Percentiles rank a stretch among this genome's conserved stretches.
Conservation (phyloP, 805 yeast genomes). For the Candida saitoana region DNA sequence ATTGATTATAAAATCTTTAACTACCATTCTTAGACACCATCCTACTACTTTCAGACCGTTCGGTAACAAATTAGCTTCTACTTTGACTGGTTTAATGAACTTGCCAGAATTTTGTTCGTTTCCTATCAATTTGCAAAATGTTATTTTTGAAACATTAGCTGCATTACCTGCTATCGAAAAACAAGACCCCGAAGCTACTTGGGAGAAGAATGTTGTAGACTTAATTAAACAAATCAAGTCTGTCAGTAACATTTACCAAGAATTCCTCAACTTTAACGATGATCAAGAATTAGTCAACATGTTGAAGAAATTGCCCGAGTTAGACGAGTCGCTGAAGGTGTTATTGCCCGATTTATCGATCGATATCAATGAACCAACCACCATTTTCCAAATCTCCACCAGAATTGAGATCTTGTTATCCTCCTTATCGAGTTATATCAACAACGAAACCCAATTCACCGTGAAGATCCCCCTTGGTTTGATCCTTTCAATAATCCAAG, state of each 20-base stretch:
- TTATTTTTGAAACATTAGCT: conserved; percentile 50
- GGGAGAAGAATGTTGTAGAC: conserved; percentile 45
- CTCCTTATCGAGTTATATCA: conserved; percentile 34
- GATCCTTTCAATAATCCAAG: conserved; percentile 48
- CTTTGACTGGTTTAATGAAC: conserved; percentile 34
- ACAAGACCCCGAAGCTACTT: conserved; percentile 42
- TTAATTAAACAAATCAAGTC: conserved; percentile 53
- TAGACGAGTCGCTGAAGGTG: conserved; percentile 17
- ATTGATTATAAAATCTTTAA: conserved; percentile 31
- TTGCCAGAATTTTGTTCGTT: conserved; percentile 33
- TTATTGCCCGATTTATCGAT: conserved; percentile 48
- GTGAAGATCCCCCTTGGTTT: conserved; percentile 63
- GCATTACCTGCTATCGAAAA: conserved; percentile 55
- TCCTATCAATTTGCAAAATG: conserved; percentile 35
- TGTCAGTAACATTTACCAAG: conserved; percentile 52
- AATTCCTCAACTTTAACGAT: conserved; percentile 52
- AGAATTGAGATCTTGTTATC: conserved; percentile 47
- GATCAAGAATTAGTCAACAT: conserved; percentile 47
- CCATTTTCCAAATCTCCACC: conserved; percentile 48
- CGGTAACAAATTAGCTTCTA: conserved; percentile 56
- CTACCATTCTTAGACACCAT: conserved; percentile 47
- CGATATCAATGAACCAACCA: conserved; percentile 54
- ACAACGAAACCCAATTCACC: conserved; percentile 51
- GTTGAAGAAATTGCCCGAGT: conserved; percentile 31
- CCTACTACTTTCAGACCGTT: conserved; percentile 81